Percentiles rank a stretch among this genome's conserved stretches.
phyloP scores from a whole-genome alignment of 768 basidiomycete genomes.

The Trametes punicea region DNA sequence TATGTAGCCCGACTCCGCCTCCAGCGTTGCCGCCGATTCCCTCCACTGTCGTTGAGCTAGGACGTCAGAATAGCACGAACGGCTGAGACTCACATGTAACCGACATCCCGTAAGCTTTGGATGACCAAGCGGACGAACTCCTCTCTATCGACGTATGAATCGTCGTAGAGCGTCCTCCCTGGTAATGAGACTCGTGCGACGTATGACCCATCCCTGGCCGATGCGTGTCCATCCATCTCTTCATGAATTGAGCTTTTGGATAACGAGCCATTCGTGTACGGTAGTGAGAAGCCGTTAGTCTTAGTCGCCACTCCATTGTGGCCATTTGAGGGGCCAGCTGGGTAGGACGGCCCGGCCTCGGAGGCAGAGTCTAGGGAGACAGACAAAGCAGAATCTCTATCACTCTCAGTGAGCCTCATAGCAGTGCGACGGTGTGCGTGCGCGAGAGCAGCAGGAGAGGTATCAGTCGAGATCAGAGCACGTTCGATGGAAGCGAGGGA shows the following conservation, averaged over 20 bases:
- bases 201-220: conserved; percentile 17
- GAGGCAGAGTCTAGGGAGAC: conserved; percentile 21
- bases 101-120: conserved; percentile 87
- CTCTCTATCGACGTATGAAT: conserved; percentile 78
- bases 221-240: conserved; percentile 13
- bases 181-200: conserved; percentile 64
- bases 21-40: conserved; percentile 83
- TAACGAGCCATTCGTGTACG: conserved; percentile 21
- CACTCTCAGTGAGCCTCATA: conserved; percentile 27
- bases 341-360: conserved; percentile 26
- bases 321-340: conserved; percentile 22
- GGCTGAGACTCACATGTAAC: conserved; percentile 44
- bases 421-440: not conserved
- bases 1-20: conserved; percentile 89
- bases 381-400: conserved; percentile 26
- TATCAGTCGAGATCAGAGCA: conserved; percentile 20
- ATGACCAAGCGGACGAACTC: conserved; percentile 88
- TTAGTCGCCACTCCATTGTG: conserved; percentile 25
- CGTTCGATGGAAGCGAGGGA: conserved; percentile 25
- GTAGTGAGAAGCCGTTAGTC: conserved; percentile 22
- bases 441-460: conserved; percentile 7
- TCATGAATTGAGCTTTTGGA: conserved; percentile 10
- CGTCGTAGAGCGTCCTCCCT: conserved; percentile 74
- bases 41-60: conserved; percentile 38
- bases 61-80: conserved; percentile 15